phyloP scores from a whole-genome alignment of 2,329 filamentous ascomycete genomes.

The Colletotrichum musae region DNA sequence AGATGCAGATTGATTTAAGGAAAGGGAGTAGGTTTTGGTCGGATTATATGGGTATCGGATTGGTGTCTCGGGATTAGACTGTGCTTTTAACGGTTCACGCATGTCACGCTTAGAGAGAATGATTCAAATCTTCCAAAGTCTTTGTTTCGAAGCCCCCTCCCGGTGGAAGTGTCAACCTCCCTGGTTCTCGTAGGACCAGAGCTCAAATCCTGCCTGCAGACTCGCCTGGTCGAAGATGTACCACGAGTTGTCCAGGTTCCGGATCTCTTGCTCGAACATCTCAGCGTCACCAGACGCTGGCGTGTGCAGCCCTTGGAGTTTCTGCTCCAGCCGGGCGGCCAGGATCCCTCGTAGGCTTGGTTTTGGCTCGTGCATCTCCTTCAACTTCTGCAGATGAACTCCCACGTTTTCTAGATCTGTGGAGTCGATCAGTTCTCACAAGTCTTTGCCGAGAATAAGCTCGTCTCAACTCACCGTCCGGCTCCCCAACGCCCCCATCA shows the following conservation, averaged over 20 bases:
- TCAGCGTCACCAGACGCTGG: constrained; percentile 42
- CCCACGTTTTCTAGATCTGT: constrained; percentile 48
- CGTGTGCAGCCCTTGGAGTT: constrained; percentile 45
- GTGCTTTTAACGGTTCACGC: neutral
- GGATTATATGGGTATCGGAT: neutral
- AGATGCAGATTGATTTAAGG: too few relatives aligned
- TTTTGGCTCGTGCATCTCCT: constrained; percentile 47
- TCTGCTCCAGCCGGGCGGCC: constrained; percentile 46
- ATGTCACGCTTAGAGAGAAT: neutral
- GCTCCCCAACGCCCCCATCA: constrained; percentile 56
- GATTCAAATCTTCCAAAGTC: neutral
- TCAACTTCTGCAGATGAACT: constrained; percentile 48
- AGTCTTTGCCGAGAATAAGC: too few relatives aligned
- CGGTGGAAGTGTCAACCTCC: constrained; percentile 1
- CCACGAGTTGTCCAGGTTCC: constrained; percentile 45
- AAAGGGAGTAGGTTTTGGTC: neutral
- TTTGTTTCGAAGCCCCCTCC: neutral
- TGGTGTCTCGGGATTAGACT: neutral
- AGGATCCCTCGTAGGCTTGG: constrained; percentile 46
- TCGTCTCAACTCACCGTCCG: constrained; percentile 48
- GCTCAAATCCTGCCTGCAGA: constrained; percentile 43
- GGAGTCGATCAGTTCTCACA: neutral
- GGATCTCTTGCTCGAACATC: constrained; percentile 34
- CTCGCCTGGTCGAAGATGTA: constrained; percentile 48
- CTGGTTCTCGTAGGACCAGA: constrained; percentile 39